Evolutionary conservation across 2,329 filamentous ascomycete genomes (phyloP), one percentile per base, ranked within the genome.

Genomic region (Penicillium freii): DNA sequence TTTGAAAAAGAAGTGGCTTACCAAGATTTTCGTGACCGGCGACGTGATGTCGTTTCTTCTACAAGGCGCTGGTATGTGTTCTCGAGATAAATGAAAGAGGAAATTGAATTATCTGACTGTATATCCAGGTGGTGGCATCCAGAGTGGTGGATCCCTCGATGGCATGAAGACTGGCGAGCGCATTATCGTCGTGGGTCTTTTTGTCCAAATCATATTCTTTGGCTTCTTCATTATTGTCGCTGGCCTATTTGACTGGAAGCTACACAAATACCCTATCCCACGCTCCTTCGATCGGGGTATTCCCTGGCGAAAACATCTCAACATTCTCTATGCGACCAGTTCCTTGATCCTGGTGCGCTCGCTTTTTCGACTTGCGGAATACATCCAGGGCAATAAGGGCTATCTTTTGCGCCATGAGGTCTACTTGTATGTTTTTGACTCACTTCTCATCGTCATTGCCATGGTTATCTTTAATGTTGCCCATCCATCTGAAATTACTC

Each of bases 1-100:
- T 23, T 17, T 54, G 23, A 48, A 39, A 39, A 49, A 33, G 43
- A 54, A 42, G 29, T 54, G 52, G 52, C 43, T 54, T 9, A 54
- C 52, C 9, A 54, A 49, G 5, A 17, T 54, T 8, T 54, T 49
- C n/a, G 52, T 54, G 5, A 38, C 42, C 9, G 52, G 52, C 10
- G 52, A 49, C 27, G 43, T 54, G 31, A n/a, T 54, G 10, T 48
- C 52, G 19, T 54, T 54, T 15, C 3, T 46, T 5, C 8, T 54
- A 5, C 52, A 54, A 39, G 44, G 43, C 15, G 44, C 52, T 13
- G 52, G 52, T 54, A 29, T 15, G 51, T 17, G 17, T 36, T n/a
- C 15, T n/a, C 3, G 17, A 36, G 17, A 4, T 36, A 36, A 36
- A 3, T 36, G 3, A 36, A n/a, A 9, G 8, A 36, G 3, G 7